Conservation (phyloP, 805 yeast species). For the Isabelozyma rhagii region DNA sequence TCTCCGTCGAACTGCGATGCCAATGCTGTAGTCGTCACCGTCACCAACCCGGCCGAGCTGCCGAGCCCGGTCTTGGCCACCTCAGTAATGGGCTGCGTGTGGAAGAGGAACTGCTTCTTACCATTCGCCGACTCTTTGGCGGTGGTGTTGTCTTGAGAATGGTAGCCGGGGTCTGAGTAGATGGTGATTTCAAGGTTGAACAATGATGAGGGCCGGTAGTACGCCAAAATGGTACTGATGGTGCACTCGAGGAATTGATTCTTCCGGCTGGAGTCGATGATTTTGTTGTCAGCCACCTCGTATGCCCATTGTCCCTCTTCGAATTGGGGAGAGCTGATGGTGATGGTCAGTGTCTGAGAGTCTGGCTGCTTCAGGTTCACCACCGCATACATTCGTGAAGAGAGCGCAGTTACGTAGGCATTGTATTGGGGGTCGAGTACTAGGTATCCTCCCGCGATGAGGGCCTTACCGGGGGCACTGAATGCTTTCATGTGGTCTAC, state of each 20-base stretch:
- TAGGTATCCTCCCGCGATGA: constrained; percentile 91
- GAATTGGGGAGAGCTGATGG: constrained; percentile 75
- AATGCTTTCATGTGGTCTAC: constrained; percentile 41
- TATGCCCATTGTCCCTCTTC: constrained; percentile 1
- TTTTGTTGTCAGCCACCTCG: constrained; percentile 21
- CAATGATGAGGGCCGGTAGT: constrained; percentile 34
- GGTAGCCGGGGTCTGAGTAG: constrained; percentile 86
- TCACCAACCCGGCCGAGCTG: constrained; percentile 89
- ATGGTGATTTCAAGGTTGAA: constrained; percentile 52
- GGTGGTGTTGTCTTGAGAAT: constrained; percentile 60
- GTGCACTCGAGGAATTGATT: constrained; percentile 80
- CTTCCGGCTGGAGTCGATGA: constrained; percentile 9
- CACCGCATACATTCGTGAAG: constrained; percentile 85
- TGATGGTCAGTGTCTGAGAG: constrained; percentile 23
- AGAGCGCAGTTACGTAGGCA: constrained; percentile 82
- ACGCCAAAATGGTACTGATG: constrained; percentile 52
- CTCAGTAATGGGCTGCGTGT: constrained; percentile 53
- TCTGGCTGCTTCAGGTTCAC: constrained; percentile 18
- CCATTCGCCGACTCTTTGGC: constrained; percentile 33
- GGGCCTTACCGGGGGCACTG: constrained; percentile 95
- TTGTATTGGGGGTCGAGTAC: constrained; percentile 75
- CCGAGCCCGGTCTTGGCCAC: constrained; percentile 96
- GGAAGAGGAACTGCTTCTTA: constrained; percentile 53
- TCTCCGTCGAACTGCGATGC: constrained; percentile 39
- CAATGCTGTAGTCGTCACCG: constrained; percentile 73